These are phyloP conservation scores for Starmera dryadoides DNA, from an alignment of 805 yeast genomes.

Conservation along the genomic window DNA sequence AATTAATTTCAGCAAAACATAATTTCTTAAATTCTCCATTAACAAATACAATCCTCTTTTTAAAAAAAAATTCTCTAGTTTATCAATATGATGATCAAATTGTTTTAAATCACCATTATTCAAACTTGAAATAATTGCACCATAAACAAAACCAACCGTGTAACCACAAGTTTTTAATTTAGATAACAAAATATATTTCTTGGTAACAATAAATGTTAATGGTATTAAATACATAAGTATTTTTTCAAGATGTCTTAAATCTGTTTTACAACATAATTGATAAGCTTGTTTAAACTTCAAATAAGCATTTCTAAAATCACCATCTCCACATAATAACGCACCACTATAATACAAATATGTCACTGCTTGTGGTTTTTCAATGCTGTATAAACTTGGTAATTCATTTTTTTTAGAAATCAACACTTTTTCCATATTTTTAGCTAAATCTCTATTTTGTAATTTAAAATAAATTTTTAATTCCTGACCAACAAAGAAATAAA, in stretches of 20 bases:
- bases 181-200: slow-evolving; percentile 36
- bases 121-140: slow-evolving; percentile 19
- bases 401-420: slow-evolving; percentile 44
- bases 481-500: slow-evolving; percentile 63
- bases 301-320: slow-evolving; percentile 46
- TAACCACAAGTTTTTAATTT: slow-evolving; percentile 35
- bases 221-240: slow-evolving; percentile 63
- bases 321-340: slow-evolving; percentile 56
- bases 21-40: slow-evolving; percentile 42
- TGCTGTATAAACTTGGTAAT: slow-evolving; percentile 40
- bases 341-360: slow-evolving; percentile 67
- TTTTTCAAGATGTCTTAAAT: slow-evolving; percentile 17
- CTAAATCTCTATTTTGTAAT: slow-evolving; percentile 61
- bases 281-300: slow-evolving; percentile 44
- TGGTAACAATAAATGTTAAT: slow-evolving; percentile 41
- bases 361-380: slow-evolving; percentile 46
- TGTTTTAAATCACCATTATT: slow-evolving; percentile 46
- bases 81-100: slow-evolving; percentile 38
- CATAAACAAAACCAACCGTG: slow-evolving; percentile 38
- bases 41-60: slow-evolving; percentile 54
- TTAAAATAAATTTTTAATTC: slow-evolving; percentile 64
- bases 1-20: slow-evolving; percentile 45
- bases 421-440: slow-evolving; percentile 68
- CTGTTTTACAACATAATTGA: slow-evolving; percentile 7
- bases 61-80: slow-evolving; percentile 44